These are phyloP conservation scores for Thermochaetoides thermophila DNA, from an alignment of 495 filamentous ascomycete species.

Conservation along the genomic window DNA sequence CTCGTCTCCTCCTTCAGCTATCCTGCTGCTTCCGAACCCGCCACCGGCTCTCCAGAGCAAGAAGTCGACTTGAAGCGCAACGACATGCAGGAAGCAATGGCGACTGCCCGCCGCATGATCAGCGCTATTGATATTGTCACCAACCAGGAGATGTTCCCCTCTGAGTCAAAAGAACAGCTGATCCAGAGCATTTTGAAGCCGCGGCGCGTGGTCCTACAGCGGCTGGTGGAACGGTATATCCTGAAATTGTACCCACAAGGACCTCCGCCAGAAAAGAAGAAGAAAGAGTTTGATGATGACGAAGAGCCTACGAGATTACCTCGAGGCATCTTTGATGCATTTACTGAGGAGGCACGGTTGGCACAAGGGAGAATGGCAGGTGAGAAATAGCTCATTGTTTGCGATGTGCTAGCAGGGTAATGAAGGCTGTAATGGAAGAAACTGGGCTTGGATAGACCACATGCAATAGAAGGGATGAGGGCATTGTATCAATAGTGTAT, in stretches of 20 bases:
- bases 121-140: slow-evolving; percentile 23
- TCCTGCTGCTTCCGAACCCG: slow-evolving; percentile 1
- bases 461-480: too few species aligned
- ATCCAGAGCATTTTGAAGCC: slow-evolving; percentile 9
- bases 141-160: slow-evolving; percentile 12
- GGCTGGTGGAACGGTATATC: slow-evolving; percentile 15
- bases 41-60: slow-evolving; percentile 9
- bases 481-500: too few species aligned
- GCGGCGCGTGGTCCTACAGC: slow-evolving; percentile 18
- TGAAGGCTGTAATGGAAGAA: too few species aligned
- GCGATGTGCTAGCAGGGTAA: too few species aligned
- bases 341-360: too few species aligned
- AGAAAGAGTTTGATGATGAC: too few species aligned
- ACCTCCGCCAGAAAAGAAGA: too few species aligned
- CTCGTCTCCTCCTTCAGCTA: slow-evolving; percentile 14
- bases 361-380: too few species aligned
- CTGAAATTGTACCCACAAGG: slow-evolving; percentile 7
- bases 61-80: slow-evolving; percentile 2
- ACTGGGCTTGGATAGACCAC: too few species aligned
- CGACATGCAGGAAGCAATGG: slow-evolving; percentile 19
- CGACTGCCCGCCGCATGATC: slow-evolving; percentile 28
- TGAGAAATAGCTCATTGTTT: too few species aligned
- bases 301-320: too few species aligned
- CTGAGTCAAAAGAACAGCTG: neutral
- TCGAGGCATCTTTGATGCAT: too few species aligned